These are phyloP conservation scores for Ophiocordyceps camponoti-saundersi DNA, from an alignment of 2,329 filamentous ascomycete genomes.

Conservation along the genomic window DNA sequence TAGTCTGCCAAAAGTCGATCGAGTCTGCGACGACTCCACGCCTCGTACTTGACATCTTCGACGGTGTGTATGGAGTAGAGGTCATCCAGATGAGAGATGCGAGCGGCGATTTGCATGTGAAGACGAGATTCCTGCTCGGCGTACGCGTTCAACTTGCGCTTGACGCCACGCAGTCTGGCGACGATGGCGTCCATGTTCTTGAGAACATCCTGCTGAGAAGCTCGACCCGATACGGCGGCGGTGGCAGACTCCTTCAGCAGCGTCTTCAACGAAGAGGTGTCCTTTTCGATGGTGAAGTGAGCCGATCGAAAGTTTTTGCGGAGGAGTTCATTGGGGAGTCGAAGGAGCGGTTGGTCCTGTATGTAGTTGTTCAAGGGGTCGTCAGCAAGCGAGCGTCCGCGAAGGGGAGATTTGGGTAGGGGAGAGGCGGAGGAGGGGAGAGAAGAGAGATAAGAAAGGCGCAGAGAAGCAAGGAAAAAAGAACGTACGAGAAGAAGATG, in stretches of 20 bases:
- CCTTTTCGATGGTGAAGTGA: slow-evolving; percentile 59
- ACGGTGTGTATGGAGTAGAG: slow-evolving; percentile 66
- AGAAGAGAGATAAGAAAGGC: background rate
- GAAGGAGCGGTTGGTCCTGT: slow-evolving; percentile 86
- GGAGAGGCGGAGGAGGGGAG: background rate
- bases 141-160: slow-evolving; percentile 65
- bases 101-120: slow-evolving; percentile 57
- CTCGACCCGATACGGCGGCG: slow-evolving; percentile 44
- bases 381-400: background rate
- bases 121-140: slow-evolving; percentile 67
- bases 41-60: slow-evolving; percentile 85
- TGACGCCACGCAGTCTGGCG: slow-evolving; percentile 65
- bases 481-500: slow-evolving; percentile 51
- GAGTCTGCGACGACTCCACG: slow-evolving; percentile 68
- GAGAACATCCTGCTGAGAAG: slow-evolving; percentile 54
- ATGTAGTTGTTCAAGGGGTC: background rate
- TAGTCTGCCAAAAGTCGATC: slow-evolving; percentile 87
- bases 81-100: slow-evolving; percentile 66
- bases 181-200: slow-evolving; percentile 74
- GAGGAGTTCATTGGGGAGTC: slow-evolving; percentile 80
- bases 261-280: slow-evolving; percentile 44
- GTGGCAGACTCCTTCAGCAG: slow-evolving; percentile 47
- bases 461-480: background rate
- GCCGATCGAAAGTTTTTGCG: slow-evolving; percentile 87
- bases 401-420: background rate